These are phyloP conservation scores for Chaetomiaceae sp. DNA, from an alignment of 2,329 filamentous ascomycete genomes.

Conservation along the genomic window DNA sequence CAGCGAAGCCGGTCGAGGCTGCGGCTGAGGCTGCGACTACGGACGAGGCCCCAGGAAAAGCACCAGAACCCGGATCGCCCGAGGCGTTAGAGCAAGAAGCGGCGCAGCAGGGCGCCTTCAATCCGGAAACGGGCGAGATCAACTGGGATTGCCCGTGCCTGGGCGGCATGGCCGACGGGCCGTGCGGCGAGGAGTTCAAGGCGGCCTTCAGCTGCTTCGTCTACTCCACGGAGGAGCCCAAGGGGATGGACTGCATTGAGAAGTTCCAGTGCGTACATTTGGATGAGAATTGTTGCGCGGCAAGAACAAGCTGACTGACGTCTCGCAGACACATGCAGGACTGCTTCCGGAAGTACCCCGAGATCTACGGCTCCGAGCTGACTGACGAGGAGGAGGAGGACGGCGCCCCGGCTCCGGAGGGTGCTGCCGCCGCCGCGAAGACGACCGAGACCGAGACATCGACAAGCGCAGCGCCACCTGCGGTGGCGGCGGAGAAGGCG, in stretches of 20 bases:
- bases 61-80: constrained; percentile 31
- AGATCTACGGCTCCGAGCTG: constrained; percentile 85
- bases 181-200: constrained; percentile 93
- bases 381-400: constrained; percentile 60
- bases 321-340: constrained; percentile 80
- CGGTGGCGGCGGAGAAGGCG: not conserved
- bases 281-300: not conserved
- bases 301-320: constrained; percentile 10
- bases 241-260: constrained; percentile 95
- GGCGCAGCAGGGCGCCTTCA: constrained; percentile 84
- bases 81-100: constrained; percentile 71
- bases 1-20: constrained; percentile 22
- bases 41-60: not conserved
- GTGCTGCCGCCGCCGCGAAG: constrained; percentile 13
- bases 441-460: constrained; percentile 5
- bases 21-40: constrained; percentile 21
- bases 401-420: constrained; percentile 26
- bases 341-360: constrained; percentile 89
- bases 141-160: constrained; percentile 99
- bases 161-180: constrained; percentile 93
- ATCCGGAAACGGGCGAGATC: constrained; percentile 97
- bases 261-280: constrained; percentile 76
- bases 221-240: constrained; percentile 88
- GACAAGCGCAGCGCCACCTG: not conserved
- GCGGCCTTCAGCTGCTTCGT: constrained; percentile 97